A percentile compares a stretch with the other conserved stretches of the same genome.
Conservation (phyloP, 352 stramenopile species). For the Blastocystis sp. region DNA sequence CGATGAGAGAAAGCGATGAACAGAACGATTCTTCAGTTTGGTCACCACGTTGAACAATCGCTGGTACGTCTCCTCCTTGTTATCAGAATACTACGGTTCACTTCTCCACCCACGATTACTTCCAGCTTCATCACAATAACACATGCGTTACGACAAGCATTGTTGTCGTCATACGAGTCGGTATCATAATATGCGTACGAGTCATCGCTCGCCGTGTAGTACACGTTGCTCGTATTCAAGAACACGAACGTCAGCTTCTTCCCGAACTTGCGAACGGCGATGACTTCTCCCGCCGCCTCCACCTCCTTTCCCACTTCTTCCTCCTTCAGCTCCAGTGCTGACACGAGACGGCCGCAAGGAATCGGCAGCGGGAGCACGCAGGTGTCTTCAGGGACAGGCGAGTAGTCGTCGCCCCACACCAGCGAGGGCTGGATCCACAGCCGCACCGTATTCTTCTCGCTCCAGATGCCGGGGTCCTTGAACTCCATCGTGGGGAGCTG, state of each 20-base stretch:
- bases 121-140: background rate
- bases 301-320: background rate
- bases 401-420: background rate
- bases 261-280: background rate
- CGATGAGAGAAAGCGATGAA: background rate
- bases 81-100: background rate
- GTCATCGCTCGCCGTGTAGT: background rate
- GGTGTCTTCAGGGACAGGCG: background rate
- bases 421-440: background rate
- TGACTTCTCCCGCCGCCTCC: background rate
- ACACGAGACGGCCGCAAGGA: background rate
- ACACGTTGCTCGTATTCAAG: constrained; percentile 15
- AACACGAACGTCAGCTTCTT: constrained; percentile 16
- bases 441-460: background rate
- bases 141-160: background rate
- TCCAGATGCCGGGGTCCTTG: background rate
- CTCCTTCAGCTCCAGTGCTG: background rate
- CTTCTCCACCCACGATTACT: background rate
- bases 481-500: background rate
- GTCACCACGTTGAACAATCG: background rate
- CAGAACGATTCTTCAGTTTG: background rate
- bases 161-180: background rate
- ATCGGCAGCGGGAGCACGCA: background rate
- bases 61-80: background rate
- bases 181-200: background rate